Conservation (phyloP, 179 eudicot species). For the Nepenthes alata region DNA sequence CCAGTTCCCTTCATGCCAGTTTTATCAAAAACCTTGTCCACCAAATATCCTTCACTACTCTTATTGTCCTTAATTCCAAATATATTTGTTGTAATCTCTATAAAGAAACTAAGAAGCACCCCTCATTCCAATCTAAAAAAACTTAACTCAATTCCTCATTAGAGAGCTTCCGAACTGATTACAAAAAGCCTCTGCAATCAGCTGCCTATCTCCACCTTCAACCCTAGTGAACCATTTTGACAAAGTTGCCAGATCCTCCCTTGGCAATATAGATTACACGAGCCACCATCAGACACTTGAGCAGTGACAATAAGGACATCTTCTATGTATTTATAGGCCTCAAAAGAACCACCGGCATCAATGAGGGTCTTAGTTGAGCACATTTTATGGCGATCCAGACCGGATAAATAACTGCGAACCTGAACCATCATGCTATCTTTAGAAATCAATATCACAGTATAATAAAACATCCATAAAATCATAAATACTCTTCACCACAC, state of each 20-base stretch:
- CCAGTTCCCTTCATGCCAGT: conserved; percentile 87
- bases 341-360: conserved; percentile 90
- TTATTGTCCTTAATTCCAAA: conserved; percentile 62
- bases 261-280: conserved; percentile 71
- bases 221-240: conserved; percentile 55
- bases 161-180: conserved; percentile 68
- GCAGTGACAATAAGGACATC: conserved; percentile 72
- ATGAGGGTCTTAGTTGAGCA: conserved; percentile 63
- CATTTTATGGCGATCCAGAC: conserved; percentile 4
- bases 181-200: conserved; percentile 73
- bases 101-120: conserved; percentile 63
- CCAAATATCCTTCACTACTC: conserved; percentile 42
- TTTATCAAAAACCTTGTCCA: conserved; percentile 69
- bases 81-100: conserved; percentile 72
- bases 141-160: conserved; percentile 61
- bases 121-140: conserved; percentile 73
- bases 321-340: conserved; percentile 62
- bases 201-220: conserved; percentile 82
- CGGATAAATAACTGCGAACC: too few species aligned
- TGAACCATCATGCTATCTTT: too few species aligned
- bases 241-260: conserved; percentile 37
- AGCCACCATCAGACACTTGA: conserved; percentile 64
- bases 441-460: too few species aligned
- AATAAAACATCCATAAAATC: too few species aligned
- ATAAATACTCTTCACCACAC: too few species aligned